These are phyloP conservation scores for Globisporangium carolinianum DNA, from an alignment of 352 stramenopile species.

Conservation along the genomic window DNA sequence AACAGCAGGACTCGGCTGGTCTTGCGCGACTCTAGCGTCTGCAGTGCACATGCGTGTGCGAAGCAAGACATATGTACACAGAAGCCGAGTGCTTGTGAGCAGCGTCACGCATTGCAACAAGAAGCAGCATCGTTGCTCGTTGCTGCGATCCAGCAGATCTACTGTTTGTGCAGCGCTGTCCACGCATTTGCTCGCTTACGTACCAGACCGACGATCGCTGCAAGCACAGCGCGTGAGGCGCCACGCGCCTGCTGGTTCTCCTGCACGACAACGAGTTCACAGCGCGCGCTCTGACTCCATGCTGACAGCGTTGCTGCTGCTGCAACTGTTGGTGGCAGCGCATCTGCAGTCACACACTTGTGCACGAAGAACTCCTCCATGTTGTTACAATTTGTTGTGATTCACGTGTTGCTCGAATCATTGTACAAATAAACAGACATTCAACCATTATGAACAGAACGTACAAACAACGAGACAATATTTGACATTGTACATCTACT, in stretches of 20 bases:
- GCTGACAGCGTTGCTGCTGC: slow-evolving; percentile 10
- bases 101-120: neutral
- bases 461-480: too few relatives aligned
- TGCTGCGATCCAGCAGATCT: neutral
- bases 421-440: too few relatives aligned
- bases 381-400: too few relatives aligned
- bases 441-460: too few relatives aligned
- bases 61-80: neutral
- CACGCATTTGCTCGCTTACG: too few relatives aligned
- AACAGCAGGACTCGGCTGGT: slow-evolving; percentile 29
- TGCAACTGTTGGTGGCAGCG: too few relatives aligned
- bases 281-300: slow-evolving; percentile 26
- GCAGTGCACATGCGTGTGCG: neutral
- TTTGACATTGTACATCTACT: too few relatives aligned
- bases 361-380: slow-evolving; percentile 68
- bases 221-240: slow-evolving; percentile 45
- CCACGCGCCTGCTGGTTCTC: slow-evolving; percentile 47
- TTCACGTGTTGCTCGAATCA: too few relatives aligned
- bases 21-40: slow-evolving; percentile 19
- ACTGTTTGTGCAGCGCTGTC: too few relatives aligned
- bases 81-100: neutral
- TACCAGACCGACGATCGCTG: slow-evolving; percentile 38
- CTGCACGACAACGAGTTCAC: slow-evolving; percentile 57
- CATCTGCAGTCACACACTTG: slow-evolving; percentile 57
- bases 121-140: neutral